These are phyloP conservation scores for Tremellales sp. DNA, from an alignment of 1,284 basidiomycete genomes.

Conservation along the genomic window DNA sequence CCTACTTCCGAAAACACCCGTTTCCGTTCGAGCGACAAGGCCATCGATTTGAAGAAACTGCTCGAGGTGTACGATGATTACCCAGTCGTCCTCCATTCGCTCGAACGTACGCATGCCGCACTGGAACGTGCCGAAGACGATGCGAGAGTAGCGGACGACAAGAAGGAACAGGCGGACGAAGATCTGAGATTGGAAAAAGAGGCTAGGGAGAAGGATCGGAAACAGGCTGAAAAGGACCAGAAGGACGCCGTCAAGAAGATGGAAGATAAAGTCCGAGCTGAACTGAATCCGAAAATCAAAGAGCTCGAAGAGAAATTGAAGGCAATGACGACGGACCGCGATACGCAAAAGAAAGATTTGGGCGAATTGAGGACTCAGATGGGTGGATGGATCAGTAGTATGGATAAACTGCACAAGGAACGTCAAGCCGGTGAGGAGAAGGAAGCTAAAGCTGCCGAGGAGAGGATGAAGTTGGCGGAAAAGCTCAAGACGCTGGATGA, in stretches of 20 bases:
- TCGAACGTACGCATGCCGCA: slow-evolving; percentile 2
- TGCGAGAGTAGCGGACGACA: slow-evolving; percentile 5
- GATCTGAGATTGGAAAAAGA: slow-evolving; percentile 9
- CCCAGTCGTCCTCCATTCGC: slow-evolving; percentile 4
- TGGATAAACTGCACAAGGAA: slow-evolving; percentile 19
- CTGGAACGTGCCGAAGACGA: slow-evolving; percentile 10
- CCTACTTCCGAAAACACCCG: neutral
- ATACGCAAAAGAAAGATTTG: slow-evolving; percentile 16
- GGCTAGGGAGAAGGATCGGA: slow-evolving; percentile 7
- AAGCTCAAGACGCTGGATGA: slow-evolving; percentile 18
- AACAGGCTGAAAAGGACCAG: slow-evolving; percentile 9
- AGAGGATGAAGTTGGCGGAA: slow-evolving; percentile 12
- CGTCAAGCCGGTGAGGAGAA: slow-evolving; percentile 11
- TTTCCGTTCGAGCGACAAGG: neutral
- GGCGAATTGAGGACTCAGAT: slow-evolving; percentile 7
- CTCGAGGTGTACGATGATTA: slow-evolving; percentile 18
- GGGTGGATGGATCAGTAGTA: slow-evolving; percentile 13
- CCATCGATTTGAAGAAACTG: slow-evolving; percentile 8
- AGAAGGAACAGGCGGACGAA: slow-evolving; percentile 1
- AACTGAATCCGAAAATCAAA: slow-evolving; percentile 21
- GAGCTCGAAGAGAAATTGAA: slow-evolving; percentile 13
- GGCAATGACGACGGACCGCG: slow-evolving; percentile 7
- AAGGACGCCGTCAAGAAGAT: slow-evolving; percentile 5
- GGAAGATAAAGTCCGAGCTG: slow-evolving; percentile 18
- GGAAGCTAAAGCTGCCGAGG: slow-evolving; percentile 16